Conservation (phyloP, 345 rosid genomes). For the Citrus glauca region DNA sequence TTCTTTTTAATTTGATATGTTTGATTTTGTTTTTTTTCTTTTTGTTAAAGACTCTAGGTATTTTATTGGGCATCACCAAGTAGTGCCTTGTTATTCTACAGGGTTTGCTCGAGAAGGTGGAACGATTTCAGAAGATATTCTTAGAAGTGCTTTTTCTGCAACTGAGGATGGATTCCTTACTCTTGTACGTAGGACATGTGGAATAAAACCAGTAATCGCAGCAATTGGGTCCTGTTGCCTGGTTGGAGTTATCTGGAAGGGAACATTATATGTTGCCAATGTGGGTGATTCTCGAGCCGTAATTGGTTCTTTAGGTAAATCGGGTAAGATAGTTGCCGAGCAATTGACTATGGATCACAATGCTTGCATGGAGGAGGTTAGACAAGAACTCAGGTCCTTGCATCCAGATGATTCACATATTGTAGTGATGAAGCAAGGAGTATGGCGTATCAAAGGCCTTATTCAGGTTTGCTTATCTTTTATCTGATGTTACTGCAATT, state of each 20-base stretch:
- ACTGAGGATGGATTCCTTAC: slow-evolving; percentile 94
- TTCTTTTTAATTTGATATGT: not conserved
- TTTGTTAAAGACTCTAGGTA: not conserved
- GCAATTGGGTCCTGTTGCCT: slow-evolving; percentile 93
- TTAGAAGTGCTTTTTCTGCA: slow-evolving; percentile 63
- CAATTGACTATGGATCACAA: slow-evolving; percentile 84
- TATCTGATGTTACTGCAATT: not conserved
- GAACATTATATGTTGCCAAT: slow-evolving; percentile 78
- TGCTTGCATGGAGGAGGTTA: slow-evolving; percentile 85
- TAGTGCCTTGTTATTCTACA: slow-evolving; percentile 22
- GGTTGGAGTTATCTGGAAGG: slow-evolving; percentile 82
- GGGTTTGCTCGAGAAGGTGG: slow-evolving; percentile 61
- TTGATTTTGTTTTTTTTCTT: not conserved
- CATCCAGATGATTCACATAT: slow-evolving; percentile 87
- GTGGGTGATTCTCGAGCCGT: slow-evolving; percentile 97
- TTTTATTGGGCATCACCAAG: not conserved
- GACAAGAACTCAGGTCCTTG: slow-evolving; percentile 76
- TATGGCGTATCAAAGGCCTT: slow-evolving; percentile 99
- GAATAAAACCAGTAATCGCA: slow-evolving; percentile 73
- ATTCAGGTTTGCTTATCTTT: slow-evolving; percentile 64
- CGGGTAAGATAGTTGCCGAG: slow-evolving; percentile 76
- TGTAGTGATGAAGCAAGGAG: slow-evolving; percentile 81
- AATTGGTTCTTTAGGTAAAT: slow-evolving; percentile 51
- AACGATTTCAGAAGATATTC: slow-evolving; percentile 62
- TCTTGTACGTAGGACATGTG: slow-evolving; percentile 65